Evolutionary conservation across 2,329 filamentous ascomycete genomes (phyloP).

Genomic region (Hysterium pulicare): DNA sequence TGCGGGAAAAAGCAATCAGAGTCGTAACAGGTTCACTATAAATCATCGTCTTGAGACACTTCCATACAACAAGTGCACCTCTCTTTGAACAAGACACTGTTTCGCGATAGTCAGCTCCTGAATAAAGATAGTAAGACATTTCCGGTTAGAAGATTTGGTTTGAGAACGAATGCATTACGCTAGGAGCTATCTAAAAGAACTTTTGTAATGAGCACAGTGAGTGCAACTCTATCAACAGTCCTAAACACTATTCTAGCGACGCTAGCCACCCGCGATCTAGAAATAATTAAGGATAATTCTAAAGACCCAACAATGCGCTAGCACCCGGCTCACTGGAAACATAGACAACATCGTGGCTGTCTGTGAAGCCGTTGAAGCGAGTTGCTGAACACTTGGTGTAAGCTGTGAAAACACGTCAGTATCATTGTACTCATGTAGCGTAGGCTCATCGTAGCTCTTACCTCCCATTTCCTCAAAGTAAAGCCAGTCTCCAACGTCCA

Average conservation of each 20-base stretch:
- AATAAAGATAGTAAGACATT: too few species aligned
- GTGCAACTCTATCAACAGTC: background rate
- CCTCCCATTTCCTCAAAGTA: slow-evolving; percentile 97
- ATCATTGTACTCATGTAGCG: background rate
- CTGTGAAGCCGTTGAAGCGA: slow-evolving; percentile 94
- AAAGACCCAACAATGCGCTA: slow-evolving; percentile 59
- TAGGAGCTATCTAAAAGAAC: too few species aligned
- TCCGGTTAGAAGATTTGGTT: too few species aligned
- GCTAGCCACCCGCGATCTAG: background rate
- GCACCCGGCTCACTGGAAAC: slow-evolving; percentile 92
- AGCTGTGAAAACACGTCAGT: slow-evolving; percentile 44
- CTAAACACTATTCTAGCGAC: background rate
- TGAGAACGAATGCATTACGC: too few species aligned
- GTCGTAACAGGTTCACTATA: too few species aligned
- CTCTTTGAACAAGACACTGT: too few species aligned
- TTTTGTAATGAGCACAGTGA: too few species aligned
- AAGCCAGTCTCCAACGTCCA: slow-evolving; percentile 95
- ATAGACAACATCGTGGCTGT: slow-evolving; percentile 89
- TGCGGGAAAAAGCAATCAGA: too few species aligned
- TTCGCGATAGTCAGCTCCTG: too few species aligned
- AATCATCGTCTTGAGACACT: too few species aligned
- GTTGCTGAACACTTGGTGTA: slow-evolving; percentile 99
- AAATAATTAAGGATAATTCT: background rate
- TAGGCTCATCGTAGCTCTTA: slow-evolving; percentile 17
- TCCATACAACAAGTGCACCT: too few species aligned